Evolutionary conservation across 352 stramenopile genomes (phyloP).

Genomic region (Phytopythium sindhum): DNA sequence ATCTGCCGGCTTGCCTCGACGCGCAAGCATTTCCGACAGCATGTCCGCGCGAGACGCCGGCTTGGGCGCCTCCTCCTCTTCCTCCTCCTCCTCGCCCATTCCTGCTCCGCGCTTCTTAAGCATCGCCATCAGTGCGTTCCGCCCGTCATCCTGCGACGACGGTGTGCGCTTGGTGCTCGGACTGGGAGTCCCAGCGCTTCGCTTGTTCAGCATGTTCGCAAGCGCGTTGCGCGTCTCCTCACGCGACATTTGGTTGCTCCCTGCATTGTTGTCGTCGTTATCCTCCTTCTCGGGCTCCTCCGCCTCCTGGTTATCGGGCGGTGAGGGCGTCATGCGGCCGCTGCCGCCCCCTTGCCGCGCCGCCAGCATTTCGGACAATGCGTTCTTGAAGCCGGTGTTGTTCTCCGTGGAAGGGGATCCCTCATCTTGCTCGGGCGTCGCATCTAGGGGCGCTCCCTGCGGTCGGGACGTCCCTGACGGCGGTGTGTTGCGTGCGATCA

Average conservation of each 20-base stretch:
- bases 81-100: conserved; percentile 11
- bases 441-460: conserved; percentile 9
- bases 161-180: background rate
- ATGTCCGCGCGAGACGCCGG: conserved; percentile 17
- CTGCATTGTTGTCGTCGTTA: background rate
- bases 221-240: conserved; percentile 4
- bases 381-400: conserved; percentile 10
- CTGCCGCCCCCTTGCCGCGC: conserved; percentile 1
- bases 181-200: conserved; percentile 7
- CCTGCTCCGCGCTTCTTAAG: conserved; percentile 24
- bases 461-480: conserved; percentile 22
- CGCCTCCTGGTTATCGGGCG: conserved; percentile 15
- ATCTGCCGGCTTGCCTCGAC: conserved; percentile 14
- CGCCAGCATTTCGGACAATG: conserved; percentile 20
- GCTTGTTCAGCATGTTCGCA: conserved; percentile 17
- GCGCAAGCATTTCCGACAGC: conserved; percentile 35
- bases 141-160: conserved; percentile 6
- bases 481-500: conserved; percentile 38
- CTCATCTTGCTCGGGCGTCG: conserved; percentile 21
- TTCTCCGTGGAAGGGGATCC: background rate
- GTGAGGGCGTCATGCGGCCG: background rate
- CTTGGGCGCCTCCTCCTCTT: conserved; percentile 10
- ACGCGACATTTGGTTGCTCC: background rate
- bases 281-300: conserved; percentile 21
- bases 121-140: conserved; percentile 27